phyloP scores from a whole-genome alignment of 495 filamentous ascomycete genomes.

The Podospora appendiculata region DNA sequence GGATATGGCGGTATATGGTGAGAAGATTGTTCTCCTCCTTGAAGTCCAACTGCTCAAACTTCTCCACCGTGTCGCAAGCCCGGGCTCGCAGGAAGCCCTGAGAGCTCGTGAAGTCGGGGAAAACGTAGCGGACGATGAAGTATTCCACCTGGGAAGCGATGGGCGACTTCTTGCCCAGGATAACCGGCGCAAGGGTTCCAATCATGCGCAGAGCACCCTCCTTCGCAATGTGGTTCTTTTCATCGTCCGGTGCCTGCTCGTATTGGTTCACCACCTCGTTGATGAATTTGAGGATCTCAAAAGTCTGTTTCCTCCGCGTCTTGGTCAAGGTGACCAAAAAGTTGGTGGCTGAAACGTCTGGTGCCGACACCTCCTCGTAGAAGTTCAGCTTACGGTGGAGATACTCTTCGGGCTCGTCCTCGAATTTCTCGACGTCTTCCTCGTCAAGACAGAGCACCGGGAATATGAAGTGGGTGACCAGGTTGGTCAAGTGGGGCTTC shows the following conservation, averaged over 20 bases:
- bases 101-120: slow-evolving; percentile 90
- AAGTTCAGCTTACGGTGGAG: slow-evolving; percentile 95
- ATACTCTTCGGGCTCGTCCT: slow-evolving; percentile 90
- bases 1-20: slow-evolving; percentile 90
- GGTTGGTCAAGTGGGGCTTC: slow-evolving; percentile 83
- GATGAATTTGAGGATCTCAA: slow-evolving; percentile 85
- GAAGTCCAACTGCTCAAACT: slow-evolving; percentile 94
- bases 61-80: slow-evolving; percentile 94
- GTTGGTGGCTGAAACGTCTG: slow-evolving; percentile 93
- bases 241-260: slow-evolving; percentile 70
- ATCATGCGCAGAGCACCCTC: slow-evolving; percentile 97
- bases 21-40: slow-evolving; percentile 90
- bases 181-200: slow-evolving; percentile 85
- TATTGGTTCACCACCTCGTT: slow-evolving; percentile 85
- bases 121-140: slow-evolving; percentile 96
- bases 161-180: slow-evolving; percentile 94
- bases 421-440: slow-evolving; percentile 90
- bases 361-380: slow-evolving; percentile 93
- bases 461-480: slow-evolving; percentile 91
- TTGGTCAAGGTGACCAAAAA: slow-evolving; percentile 94
- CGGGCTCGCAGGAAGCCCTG: slow-evolving; percentile 92
- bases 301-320: slow-evolving; percentile 89
- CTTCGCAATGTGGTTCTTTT: slow-evolving; percentile 90
- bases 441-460: slow-evolving; percentile 88
- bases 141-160: slow-evolving; percentile 98